Evolutionary conservation across 192 early-diverging fungal species (phyloP), one percentile per base, ranked within the genome.

Genomic region (Rhizophagus sp.): DNA sequence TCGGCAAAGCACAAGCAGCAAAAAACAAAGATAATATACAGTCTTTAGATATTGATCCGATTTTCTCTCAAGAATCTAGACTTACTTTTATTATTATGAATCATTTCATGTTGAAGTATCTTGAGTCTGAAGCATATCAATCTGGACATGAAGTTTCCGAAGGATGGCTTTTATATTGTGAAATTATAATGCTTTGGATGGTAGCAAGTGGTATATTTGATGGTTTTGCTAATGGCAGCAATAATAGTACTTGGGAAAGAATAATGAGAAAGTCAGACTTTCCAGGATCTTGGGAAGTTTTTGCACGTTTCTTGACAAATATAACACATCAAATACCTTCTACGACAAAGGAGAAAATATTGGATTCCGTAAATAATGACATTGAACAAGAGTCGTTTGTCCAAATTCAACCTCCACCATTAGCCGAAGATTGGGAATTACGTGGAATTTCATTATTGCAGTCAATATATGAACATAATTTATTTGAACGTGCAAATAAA

Each of bases 181-280:
- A 88, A 57, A 73, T 86, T 10, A 64, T 90, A n/a, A 44, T 90
- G 24, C 76, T 85, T 11, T 90, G 89, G 89, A 85, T 90, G 85
- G 83, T 81, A 4, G 47, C 85, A 4, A 85, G 82, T 9, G 79
- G 80, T 8, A 76, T 81, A 13, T 84, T 86, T 71, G 80, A 83
- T 74, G 74, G 66, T 44, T 68, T 75, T 27, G 73, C 36, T 6
- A 70, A 82, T 49, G 79, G 24, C 30, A 79, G 73, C 75, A 25
- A 72, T 49, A 33, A 67, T 17, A 67, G 34, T 39, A 81, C 80
- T 12, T 86, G 85, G 83, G 41, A 67, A 41, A 64, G 39, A 36
- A 49, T 85, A 71, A 73, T 73, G 1, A 52, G 81, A 22, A 78
- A 82, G 22, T 44, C 63, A 33, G 68, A 80, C 0, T 36, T 79